phyloP scores from a whole-genome alignment of 208 protist genomes.

The Tetramitus jugosus region DNA sequence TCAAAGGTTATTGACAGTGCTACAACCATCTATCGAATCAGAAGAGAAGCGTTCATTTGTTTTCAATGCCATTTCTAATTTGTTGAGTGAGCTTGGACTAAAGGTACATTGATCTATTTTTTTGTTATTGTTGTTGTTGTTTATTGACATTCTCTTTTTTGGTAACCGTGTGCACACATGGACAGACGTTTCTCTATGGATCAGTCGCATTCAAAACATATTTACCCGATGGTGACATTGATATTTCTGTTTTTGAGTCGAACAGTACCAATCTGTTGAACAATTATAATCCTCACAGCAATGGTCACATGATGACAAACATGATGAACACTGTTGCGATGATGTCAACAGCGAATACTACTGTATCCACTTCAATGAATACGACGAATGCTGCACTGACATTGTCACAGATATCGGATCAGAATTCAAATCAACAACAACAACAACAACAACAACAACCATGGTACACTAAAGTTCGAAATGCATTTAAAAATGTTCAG shows the following conservation, averaged over 20 bases:
- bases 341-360: not conserved
- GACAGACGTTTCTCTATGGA: slow-evolving; percentile 32
- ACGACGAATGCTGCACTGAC: too few species aligned
- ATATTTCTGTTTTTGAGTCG: slow-evolving; percentile 29
- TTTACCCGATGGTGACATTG: slow-evolving; percentile 42
- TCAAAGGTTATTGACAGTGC: not conserved
- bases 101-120: not conserved
- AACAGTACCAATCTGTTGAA: not conserved
- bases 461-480: too few species aligned
- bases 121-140: not conserved
- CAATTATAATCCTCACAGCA: too few species aligned
- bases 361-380: not conserved
- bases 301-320: too few species aligned
- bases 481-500: too few species aligned
- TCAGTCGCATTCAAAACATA: slow-evolving; percentile 36
- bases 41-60: not conserved
- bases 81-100: not conserved
- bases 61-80: not conserved
- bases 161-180: too few species aligned
- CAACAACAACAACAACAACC: not conserved
- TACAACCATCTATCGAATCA: not conserved
- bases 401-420: too few species aligned
- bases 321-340: not conserved
- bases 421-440: not conserved
- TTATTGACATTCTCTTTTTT: too few species aligned